phyloP scores from a whole-genome alignment of 345 rosid species.

The Aquilaria yunnanensis region DNA sequence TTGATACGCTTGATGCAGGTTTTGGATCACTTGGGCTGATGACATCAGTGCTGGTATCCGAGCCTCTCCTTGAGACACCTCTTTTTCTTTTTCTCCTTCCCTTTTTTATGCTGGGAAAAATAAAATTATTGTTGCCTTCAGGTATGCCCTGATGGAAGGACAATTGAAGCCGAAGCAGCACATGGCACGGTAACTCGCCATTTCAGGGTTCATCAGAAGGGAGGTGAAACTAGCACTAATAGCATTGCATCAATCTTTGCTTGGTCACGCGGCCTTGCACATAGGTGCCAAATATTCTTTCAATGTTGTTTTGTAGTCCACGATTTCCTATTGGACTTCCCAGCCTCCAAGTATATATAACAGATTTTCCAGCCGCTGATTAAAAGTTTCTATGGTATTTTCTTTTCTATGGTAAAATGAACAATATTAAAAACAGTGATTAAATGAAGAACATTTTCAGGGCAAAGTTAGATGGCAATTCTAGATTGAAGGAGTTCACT shows the following conservation, averaged over 20 bases:
- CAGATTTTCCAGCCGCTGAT: not conserved
- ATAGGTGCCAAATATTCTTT: constrained; percentile 35
- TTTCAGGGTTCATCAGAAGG: constrained; percentile 79
- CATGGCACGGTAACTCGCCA: constrained; percentile 89
- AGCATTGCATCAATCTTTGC: constrained; percentile 89
- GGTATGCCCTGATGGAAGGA: constrained; percentile 96
- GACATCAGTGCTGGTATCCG: constrained; percentile 87
- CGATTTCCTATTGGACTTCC: not conserved
- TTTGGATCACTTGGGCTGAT: constrained; percentile 97
- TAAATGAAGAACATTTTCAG: constrained; percentile 26
- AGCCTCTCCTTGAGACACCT: constrained; percentile 1
- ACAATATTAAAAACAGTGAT: constrained; percentile 1
- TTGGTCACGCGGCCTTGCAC: constrained; percentile 83
- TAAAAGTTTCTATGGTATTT: not conserved
- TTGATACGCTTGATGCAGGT: constrained; percentile 37
- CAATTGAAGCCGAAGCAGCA: constrained; percentile 86
- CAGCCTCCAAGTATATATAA: not conserved
- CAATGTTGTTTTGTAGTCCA: not conserved
- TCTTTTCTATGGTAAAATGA: not conserved
- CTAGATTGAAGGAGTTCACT: constrained; percentile 51
- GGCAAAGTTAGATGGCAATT: constrained; percentile 74
- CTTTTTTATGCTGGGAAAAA: not conserved
- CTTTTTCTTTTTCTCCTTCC: not conserved
- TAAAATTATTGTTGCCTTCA: constrained; percentile 18
- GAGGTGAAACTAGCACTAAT: constrained; percentile 87